Evolutionary conservation across 2,329 filamentous ascomycete species (phyloP), one percentile per base, ranked within the genome.

Genomic region (Penicillium sp.): DNA sequence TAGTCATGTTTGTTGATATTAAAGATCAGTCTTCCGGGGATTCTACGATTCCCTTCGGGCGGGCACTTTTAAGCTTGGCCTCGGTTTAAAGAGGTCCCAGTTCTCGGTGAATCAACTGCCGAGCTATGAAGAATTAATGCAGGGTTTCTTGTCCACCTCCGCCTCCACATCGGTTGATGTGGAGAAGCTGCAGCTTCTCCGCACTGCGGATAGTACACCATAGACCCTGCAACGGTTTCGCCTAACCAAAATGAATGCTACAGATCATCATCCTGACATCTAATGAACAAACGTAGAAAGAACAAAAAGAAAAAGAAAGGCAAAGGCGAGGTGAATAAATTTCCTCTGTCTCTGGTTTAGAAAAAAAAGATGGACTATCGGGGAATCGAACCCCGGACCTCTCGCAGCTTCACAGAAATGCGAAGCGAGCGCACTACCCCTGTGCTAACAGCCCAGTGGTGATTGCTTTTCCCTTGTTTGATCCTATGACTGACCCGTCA

Each of bases 381-480:
- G 76, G 76, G 76, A 79, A 79, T 79, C 75, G 74, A 78, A 77
- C 75, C 75, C 74, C 71, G 73, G 75, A 77, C 76, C 76, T 33
- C 31, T 33, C 31, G 31, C 31, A 33, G 31, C 31, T 33, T 33
- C 31, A 33, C 31, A 33, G 31, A 33, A 33, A 33, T 33, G 31
- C 31, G 31, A 33, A 33, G 31, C 31, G 31, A 33, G 31, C 31
- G 31, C 31, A 33, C 31, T 33, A 33, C 31, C 31, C 31, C 31
- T 33, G 31, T 33, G 31, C 31, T 33, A 33, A 33, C 31, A 33
- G 31, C 31, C 31, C 31, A 33, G 31, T 33, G n/a, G n/a, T n/a
- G n/a, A n/a, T n/a, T n/a, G n/a, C n/a, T n/a, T n/a, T n/a, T n/a
- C n/a, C n/a, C n/a, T n/a, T n/a, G n/a, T 14, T 33, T 33, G 13